Evolutionary conservation across 352 stramenopile species (phyloP), one percentile per base, ranked within the genome.

Genomic region (Globisporangium viniferum): DNA sequence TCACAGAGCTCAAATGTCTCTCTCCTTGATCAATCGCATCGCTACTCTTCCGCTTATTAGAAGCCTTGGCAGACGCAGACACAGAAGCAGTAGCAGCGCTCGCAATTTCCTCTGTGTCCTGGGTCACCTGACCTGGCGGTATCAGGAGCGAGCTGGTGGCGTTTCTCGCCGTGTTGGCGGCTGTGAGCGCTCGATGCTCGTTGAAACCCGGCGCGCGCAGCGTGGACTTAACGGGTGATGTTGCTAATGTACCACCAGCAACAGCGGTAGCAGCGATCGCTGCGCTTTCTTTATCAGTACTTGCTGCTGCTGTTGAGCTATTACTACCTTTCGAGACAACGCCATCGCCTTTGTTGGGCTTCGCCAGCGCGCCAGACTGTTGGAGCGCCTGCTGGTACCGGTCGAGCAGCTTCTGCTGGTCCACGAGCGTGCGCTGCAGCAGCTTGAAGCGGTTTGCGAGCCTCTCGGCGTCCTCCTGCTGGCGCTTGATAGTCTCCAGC

Each of bases 391-490:
- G 65, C 57, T 95, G 81, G 61, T 93, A 92, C 22, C 73, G 77
- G 53, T 95, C 81, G 22, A 95, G 57, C 64, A 93, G 59, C n/a
- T 78, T 72, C 69, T 94, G 87, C 62, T 94, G 87, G 64, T 88
- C 72, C 39, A 79, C 75, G 12, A 93, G 66, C 44, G 82, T 85
- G 55, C 73, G 68, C 62, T 94, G 82, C 33, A 91, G 72, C 27
- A 91, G 66, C 63, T 87, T 84, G 66, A 91, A 90, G 35, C 81
- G 75, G 63, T 79, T 88, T 7, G 74, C 62, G 31, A 91, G 72
- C 48, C 67, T 68, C 18, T 55, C 57, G 2, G 78, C 63, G 46
- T 90, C 68, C 36, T 79, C 66, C 20, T 85, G 69, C 20, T 91
- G 82, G 10, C 48, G 63, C 29, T 64, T 44, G 69, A 91, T 90